Evolutionary conservation across 352 stramenopile species (phyloP).

Genomic region (Pythium phragmiticola): DNA sequence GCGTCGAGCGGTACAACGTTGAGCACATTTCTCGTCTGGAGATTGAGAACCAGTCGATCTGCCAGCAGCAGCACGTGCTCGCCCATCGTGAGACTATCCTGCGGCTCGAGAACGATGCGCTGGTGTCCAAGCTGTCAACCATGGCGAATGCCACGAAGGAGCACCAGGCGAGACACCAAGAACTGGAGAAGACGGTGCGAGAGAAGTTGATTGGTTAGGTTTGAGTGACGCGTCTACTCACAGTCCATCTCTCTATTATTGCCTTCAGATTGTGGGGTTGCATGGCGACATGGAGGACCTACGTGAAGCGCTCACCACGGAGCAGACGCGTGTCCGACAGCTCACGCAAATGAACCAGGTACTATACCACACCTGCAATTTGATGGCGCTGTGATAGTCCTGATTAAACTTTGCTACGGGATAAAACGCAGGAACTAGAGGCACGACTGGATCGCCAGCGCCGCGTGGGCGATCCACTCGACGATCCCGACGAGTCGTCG

Average conservation of each 20-base stretch:
- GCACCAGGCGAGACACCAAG: conserved; percentile 8
- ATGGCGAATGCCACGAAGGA: conserved; percentile 21
- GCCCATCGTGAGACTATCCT: conserved; percentile 30
- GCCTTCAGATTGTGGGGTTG: conserved; percentile 27
- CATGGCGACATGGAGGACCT: conserved; percentile 37
- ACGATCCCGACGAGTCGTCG: conserved; percentile 7
- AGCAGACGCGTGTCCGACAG: conserved; percentile 36
- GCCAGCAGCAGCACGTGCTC: conserved; percentile 29
- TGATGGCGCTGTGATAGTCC: background rate
- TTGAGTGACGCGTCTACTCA: background rate
- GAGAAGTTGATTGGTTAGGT: background rate
- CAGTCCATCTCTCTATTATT: background rate
- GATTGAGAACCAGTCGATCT: conserved; percentile 43
- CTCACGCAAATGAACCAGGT: conserved; percentile 36
- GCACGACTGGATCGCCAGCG: conserved; percentile 21
- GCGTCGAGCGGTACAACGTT: conserved; percentile 32
- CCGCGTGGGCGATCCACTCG: conserved; percentile 1
- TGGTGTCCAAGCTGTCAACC: conserved; percentile 17
- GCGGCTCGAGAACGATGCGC: conserved; percentile 22
- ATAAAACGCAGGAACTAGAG: conserved; percentile 32
- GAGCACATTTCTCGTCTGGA: conserved; percentile 41
- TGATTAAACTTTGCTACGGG: background rate
- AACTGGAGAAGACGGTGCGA: conserved; percentile 30
- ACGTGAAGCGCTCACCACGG: conserved; percentile 31
- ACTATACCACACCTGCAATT: background rate